These are phyloP conservation scores for Ammopiptanthus mongolicus DNA, from an alignment of 306 rosid genomes.

Conservation along the genomic window DNA sequence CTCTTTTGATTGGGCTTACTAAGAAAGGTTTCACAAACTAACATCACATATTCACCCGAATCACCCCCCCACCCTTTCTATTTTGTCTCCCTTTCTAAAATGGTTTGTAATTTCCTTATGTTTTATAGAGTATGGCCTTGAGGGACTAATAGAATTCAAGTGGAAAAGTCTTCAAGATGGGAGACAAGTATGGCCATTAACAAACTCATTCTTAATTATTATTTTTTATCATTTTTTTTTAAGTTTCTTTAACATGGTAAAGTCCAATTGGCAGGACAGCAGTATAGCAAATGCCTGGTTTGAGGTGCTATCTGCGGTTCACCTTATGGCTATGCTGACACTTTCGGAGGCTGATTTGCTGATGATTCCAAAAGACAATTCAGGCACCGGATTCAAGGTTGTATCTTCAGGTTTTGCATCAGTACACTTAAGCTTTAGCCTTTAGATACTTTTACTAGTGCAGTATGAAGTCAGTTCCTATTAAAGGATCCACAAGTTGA, in stretches of 20 bases:
- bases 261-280: conserved; percentile 52
- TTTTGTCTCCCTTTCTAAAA: not conserved
- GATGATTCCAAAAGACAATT: conserved; percentile 70
- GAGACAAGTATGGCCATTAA: conserved; percentile 38
- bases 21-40: conserved; percentile 54
- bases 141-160: conserved; percentile 69
- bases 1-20: conserved; percentile 68
- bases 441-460: not conserved
- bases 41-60: not conserved
- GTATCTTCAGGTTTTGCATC: conserved; percentile 68
- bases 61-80: not conserved
- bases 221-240: not conserved
- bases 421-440: not conserved
- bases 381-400: conserved; percentile 66
- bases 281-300: conserved; percentile 65
- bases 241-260: conserved; percentile 8
- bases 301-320: conserved; percentile 71
- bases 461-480: not conserved
- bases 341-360: conserved; percentile 67
- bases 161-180: conserved; percentile 71
- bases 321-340: conserved; percentile 78
- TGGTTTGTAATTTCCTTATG: conserved; percentile 19
- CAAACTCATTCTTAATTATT: not conserved
- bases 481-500: not conserved
- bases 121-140: conserved; percentile 55